Evolutionary conservation across 495 filamentous ascomycete genomes (phyloP), one percentile per base, ranked within the genome.

Genomic region (Annulohypoxylon stygium): DNA sequence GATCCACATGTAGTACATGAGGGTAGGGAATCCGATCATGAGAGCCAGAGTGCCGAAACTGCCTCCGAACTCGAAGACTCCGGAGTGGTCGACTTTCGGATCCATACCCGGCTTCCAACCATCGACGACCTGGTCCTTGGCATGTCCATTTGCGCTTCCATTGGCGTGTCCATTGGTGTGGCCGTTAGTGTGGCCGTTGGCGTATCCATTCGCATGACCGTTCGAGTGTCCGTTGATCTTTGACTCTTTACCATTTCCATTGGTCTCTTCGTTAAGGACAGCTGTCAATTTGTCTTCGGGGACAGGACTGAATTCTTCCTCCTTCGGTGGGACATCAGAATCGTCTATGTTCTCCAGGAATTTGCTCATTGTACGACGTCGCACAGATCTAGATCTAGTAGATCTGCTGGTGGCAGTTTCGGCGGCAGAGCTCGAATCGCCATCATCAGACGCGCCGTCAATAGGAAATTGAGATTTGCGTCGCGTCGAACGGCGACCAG

Each of bases 1-100:
- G 78, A 97, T 91, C 95, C 95, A 99, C 93, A 99, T 95, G 84
- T 97, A 98, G 85, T 92, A 98, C 96, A 99, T 99, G 70, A 99
- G 85, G 48, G 92, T 39, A 11, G 96, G 96, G 81, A 98, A 99
- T 53, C 90, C 91, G 67, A 96, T 85, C 93, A 99, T 99, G 89
- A 97, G 93, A 61, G 89, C 84, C 20, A 83, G 79, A 25, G 93
- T 90, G 63, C 95, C 95, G 55, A 82, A 82, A 1, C 93, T 90
- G 65, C 96, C 96, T 66, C 94, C 93, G 76, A 99, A 98, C 76
- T 99, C 96, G 77, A 91, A 93, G 65, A 92, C 86, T 54, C 90
- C 92, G 58, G 91, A 93, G 77, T 88, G 85, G 81, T 98, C 93
- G 68, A 97, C 77, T 80, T 89, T 93, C 70, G 90, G 92, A 75